Evolutionary conservation across 768 basidiomycete species (phyloP).

Genomic region (Boletus eberwhitei): DNA sequence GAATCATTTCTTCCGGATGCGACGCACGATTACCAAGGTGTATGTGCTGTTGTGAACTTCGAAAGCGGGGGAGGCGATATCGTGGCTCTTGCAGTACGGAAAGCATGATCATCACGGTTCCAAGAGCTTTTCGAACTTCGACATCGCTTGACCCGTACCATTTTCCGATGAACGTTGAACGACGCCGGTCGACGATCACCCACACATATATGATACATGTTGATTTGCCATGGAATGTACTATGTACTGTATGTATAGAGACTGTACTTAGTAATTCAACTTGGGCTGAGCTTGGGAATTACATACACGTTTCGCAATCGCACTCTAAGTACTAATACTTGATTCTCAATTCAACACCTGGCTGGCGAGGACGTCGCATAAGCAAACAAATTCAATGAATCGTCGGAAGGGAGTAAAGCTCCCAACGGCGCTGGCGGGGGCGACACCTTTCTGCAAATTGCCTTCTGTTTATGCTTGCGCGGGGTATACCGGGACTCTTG

Average conservation of each 20-base stretch:
- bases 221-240: too few relatives aligned
- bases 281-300: neutral
- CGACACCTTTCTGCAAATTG: neutral
- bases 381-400: slow-evolving; percentile 49
- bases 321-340: neutral
- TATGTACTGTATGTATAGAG: too few relatives aligned
- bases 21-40: neutral
- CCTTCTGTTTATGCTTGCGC: slow-evolving; percentile 9
- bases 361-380: slow-evolving; percentile 31
- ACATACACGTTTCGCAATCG: neutral
- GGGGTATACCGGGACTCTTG: slow-evolving; percentile 2
- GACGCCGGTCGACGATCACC: neutral
- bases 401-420: slow-evolving; percentile 39
- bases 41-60: neutral
- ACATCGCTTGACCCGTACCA: neutral
- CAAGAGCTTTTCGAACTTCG: neutral
- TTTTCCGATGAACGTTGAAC: neutral
- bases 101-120: neutral
- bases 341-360: slow-evolving; percentile 13
- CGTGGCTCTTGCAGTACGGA: neutral
- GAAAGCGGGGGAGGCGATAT: neutral
- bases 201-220: neutral
- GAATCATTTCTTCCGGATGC: neutral
- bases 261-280: too few relatives aligned
- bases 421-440: neutral